phyloP scores from a whole-genome alignment of 305 asterid genomes.

The Lippia alba region DNA sequence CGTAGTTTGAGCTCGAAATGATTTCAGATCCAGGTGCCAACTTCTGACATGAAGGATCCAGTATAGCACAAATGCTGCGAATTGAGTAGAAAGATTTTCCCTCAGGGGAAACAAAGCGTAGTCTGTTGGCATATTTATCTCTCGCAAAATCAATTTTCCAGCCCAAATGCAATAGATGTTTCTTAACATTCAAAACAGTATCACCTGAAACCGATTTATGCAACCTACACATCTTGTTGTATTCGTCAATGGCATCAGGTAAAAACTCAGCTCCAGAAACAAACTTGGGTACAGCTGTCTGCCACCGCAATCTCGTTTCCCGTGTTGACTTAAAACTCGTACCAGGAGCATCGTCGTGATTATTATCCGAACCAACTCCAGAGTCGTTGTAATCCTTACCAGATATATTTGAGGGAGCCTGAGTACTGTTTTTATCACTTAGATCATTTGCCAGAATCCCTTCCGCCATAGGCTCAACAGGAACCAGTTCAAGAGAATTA shows the following conservation, averaged over 20 bases:
- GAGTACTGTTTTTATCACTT: constrained; percentile 29
- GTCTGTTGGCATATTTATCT: constrained; percentile 15
- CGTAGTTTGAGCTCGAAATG: constrained; percentile 18
- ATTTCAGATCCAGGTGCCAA: constrained; percentile 38
- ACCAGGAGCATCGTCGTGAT: constrained; percentile 33
- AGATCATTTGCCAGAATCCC: constrained; percentile 32
- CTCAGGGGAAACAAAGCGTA: constrained; percentile 60
- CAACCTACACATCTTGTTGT: constrained; percentile 26
- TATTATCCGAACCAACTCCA: constrained; percentile 35
- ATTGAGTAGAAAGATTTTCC: constrained; percentile 48
- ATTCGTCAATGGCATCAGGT: constrained; percentile 54
- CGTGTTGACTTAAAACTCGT: constrained; percentile 30
- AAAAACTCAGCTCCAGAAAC: constrained; percentile 47
- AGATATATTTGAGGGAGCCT: constrained; percentile 29
- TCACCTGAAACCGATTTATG: constrained; percentile 4
- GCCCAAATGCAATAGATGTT: constrained; percentile 64
- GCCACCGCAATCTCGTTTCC: constrained; percentile 40
- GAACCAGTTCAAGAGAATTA: constrained; percentile 40
- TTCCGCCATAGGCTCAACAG: constrained; percentile 38
- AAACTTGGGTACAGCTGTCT: constrained; percentile 45
- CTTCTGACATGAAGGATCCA: constrained; percentile 21
- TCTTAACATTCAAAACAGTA: constrained; percentile 37
- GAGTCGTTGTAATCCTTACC: constrained; percentile 40
- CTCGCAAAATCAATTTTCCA: constrained; percentile 57
- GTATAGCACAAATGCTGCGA: constrained; percentile 33